phyloP scores from a whole-genome alignment of 1,284 basidiomycete species.

The Fomitiporia mediterranea region DNA sequence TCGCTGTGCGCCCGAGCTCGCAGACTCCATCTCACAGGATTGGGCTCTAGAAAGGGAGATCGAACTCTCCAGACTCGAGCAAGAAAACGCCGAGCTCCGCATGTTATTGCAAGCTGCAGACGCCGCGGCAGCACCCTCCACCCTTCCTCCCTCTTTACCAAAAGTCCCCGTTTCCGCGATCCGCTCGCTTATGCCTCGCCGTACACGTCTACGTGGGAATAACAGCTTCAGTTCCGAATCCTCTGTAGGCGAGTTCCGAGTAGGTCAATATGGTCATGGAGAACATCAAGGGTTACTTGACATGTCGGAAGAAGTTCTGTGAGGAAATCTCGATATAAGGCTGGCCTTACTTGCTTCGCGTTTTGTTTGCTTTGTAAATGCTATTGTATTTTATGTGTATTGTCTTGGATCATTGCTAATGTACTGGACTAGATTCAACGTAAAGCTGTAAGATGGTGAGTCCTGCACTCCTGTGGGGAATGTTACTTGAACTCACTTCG shows the following conservation, averaged over 20 bases:
- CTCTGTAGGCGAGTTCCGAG: constrained; percentile 5
- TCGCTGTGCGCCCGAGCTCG: constrained; percentile 10
- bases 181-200: constrained; percentile 9
- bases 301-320: constrained; percentile 16
- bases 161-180: constrained; percentile 9
- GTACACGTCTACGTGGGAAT: constrained; percentile 3
- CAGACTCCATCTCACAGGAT: constrained; percentile 38
- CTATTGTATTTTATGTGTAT: too few relatives aligned
- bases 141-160: constrained; percentile 11
- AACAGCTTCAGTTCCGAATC: constrained; percentile 16
- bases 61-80: constrained; percentile 78
- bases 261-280: neutral
- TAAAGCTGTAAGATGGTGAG: constrained; percentile 6
- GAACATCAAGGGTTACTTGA: constrained; percentile 13
- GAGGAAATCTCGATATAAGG: neutral
- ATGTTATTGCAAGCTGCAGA: constrained; percentile 47
- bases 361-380: too few relatives aligned
- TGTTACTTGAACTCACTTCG: constrained; percentile 11
- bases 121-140: constrained; percentile 4
- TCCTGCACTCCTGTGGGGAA: neutral
- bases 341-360: neutral
- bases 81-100: constrained; percentile 79
- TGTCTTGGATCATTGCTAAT: too few relatives aligned
- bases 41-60: constrained; percentile 83
- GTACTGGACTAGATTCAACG: constrained; percentile 2